Base-by-base conservation (phyloP, 306 rosid genomes). In the Vachellia collinsii region DNA sequence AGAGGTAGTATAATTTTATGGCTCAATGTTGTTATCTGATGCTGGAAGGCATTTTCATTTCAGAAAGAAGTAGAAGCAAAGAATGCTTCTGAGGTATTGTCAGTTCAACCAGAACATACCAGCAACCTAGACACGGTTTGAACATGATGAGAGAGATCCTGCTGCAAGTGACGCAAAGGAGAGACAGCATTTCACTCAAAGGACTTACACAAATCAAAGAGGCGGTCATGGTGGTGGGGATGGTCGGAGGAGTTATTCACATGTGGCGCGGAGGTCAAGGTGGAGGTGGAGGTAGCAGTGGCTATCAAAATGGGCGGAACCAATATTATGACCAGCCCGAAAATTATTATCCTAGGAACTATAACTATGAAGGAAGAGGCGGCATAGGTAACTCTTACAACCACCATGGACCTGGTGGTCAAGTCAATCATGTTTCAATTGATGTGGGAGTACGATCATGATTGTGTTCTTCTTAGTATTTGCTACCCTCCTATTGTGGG, bases 271-370 rank as follows among this genome's bases (percentile, higher is more conserved):
- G 95, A 56, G 89, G 95, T 42, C 87, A 97, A 4, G 87, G 91
- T 46, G 87, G 91, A 7, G 83, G 92, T 66, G 71, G 92, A 77
- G 92, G 89, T 36, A 12, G 14, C 51, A 83, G 90, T 34, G 77
- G 91, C 82, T 95, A 80, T 85, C 91, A 87, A 81, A 88, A 88
- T 83, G 99, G 96, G 58, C 92, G n/a, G n/a, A 85, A 77, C 87
- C 95, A 89, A 82, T 93, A 84, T 34, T 88, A 87, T 77, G 99
- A 95, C 44, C 97, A 95, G 88, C 87, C 97, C 41, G 97, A 93
- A 68, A 91, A 83, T 79, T 90, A 95, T 80, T 85, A 95, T 82
- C 93, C 83, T 6, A 89, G 94, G 82, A 90, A 83, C 86, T 59
- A 89, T 79, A 83, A 87, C 88, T 85, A 80, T 16, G 85, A 93